These are phyloP conservation scores for Leccinum griseonigrum DNA, from an alignment of 1,284 basidiomycete species.

Conservation along the genomic window DNA sequence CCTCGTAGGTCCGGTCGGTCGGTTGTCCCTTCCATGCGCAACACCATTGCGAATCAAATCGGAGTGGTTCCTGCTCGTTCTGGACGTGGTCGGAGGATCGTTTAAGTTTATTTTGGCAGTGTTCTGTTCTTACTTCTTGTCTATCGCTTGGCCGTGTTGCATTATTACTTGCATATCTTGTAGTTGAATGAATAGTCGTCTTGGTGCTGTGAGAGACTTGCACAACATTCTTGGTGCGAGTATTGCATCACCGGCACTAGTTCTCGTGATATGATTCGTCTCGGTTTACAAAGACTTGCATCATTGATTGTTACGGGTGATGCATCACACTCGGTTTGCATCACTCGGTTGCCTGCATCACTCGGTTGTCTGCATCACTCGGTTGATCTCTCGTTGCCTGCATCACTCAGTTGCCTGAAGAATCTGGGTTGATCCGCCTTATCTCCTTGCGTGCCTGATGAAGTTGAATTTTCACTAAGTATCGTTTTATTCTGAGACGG, in stretches of 20 bases:
- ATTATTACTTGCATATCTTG: not conserved
- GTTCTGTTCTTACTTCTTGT: not conserved
- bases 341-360: too few relatives aligned
- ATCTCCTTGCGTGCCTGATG: not conserved
- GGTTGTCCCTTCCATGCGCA: not conserved
- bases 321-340: too few relatives aligned
- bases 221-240: too few relatives aligned
- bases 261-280: too few relatives aligned
- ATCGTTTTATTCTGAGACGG: not conserved
- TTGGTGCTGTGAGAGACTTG: too few relatives aligned
- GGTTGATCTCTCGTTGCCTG: too few relatives aligned
- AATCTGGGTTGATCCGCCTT: too few relatives aligned
- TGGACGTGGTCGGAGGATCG: not conserved
- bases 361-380: too few relatives aligned
- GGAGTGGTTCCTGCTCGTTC: not conserved
- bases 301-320: too few relatives aligned
- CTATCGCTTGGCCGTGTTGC: not conserved
- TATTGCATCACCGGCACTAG: too few relatives aligned
- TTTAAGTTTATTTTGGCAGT: not conserved
- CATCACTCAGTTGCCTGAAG: too few relatives aligned
- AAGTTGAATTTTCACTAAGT: not conserved
- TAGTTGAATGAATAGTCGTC: not conserved
- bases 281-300: too few relatives aligned
- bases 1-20: not conserved
- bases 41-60: not conserved